phyloP scores from a whole-genome alignment of 2,329 filamentous ascomycete species.

The Raffaelea deltoideospora region DNA sequence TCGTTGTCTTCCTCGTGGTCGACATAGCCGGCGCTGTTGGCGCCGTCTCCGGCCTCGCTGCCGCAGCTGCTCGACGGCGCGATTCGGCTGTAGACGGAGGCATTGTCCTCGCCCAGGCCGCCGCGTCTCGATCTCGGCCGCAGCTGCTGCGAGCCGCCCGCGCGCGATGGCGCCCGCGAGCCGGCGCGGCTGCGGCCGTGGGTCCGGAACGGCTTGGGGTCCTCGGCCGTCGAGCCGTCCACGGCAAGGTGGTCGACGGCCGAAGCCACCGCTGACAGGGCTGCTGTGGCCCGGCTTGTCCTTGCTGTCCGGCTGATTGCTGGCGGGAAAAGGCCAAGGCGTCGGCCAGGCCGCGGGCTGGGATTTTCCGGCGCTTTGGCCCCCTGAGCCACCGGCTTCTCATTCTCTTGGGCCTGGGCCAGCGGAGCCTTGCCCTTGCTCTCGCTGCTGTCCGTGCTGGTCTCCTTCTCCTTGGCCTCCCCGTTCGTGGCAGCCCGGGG shows the following conservation, averaged over 20 bases:
- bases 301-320: background rate
- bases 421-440: background rate
- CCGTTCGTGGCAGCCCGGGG: too few species aligned
- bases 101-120: constrained; percentile 5
- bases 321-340: background rate
- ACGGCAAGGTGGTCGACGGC: background rate
- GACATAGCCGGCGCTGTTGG: background rate
- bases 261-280: too few species aligned
- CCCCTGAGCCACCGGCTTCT: background rate
- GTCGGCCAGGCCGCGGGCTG: too few species aligned
- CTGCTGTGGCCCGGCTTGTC: too few species aligned
- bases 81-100: constrained; percentile 7
- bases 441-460: background rate
- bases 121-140: too few species aligned
- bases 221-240: constrained; percentile 2
- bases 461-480: background rate
- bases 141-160: too few species aligned
- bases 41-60: background rate
- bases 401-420: background rate
- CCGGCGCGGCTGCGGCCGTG: constrained; percentile 18
- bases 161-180: too few species aligned
- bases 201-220: constrained; percentile 26
- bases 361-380: background rate
- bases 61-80: constrained; percentile 8
- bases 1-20: too few species aligned